These are phyloP conservation scores for Cytospora piceicola DNA, from an alignment of 2,329 filamentous ascomycete species.

Conservation along the genomic window DNA sequence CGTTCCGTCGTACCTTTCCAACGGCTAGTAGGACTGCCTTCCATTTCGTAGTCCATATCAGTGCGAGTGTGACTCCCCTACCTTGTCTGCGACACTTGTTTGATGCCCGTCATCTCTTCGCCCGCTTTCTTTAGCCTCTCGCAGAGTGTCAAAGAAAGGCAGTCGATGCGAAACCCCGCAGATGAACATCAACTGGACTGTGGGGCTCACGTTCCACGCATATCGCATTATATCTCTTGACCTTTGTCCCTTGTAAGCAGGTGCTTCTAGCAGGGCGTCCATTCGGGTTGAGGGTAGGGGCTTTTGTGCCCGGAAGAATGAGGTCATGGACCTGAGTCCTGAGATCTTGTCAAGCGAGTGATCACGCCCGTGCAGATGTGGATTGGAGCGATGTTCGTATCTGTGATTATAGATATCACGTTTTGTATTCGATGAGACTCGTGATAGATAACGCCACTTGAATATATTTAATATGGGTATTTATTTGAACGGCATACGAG, in stretches of 20 bases:
- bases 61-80: too few relatives aligned
- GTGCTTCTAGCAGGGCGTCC: background rate
- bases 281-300: background rate
- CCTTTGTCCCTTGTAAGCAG: background rate
- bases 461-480: too few relatives aligned
- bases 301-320: background rate
- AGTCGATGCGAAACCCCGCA: too few relatives aligned
- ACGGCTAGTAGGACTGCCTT: background rate
- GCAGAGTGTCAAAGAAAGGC: too few relatives aligned
- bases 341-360: background rate
- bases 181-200: background rate
- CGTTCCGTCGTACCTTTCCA: background rate
- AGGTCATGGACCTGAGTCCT: background rate
- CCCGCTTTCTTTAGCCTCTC: too few relatives aligned
- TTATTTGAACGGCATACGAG: background rate
- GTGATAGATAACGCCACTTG: background rate
- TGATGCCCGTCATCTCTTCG: too few relatives aligned
- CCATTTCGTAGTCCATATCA: background rate
- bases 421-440: background rate
- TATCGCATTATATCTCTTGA: background rate
- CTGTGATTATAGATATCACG: background rate
- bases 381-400: background rate
- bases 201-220: background rate
- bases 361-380: background rate
- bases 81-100: too few relatives aligned